phyloP scores from a whole-genome alignment of 305 asterid genomes.

The Solanum hybrid region DNA sequence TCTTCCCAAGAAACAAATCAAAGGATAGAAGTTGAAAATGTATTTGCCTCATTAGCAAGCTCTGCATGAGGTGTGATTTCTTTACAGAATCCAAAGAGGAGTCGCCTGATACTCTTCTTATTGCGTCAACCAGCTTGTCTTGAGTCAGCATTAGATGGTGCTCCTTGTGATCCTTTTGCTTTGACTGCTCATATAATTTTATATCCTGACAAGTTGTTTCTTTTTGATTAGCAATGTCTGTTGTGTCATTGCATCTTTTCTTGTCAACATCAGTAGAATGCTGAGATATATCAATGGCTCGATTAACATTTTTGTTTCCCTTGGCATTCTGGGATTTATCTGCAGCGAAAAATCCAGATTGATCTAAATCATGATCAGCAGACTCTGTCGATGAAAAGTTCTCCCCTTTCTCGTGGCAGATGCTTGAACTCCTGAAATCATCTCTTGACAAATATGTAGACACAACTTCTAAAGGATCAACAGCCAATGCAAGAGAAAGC shows the following conservation, averaged over 20 bases:
- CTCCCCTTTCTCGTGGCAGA: slow-evolving; percentile 10
- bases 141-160: slow-evolving; percentile 44
- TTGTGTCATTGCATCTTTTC: slow-evolving; percentile 26
- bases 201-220: slow-evolving; percentile 17
- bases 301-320: slow-evolving; percentile 21
- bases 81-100: slow-evolving; percentile 45
- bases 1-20: not conserved
- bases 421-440: slow-evolving; percentile 22
- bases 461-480: slow-evolving; percentile 59
- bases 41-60: slow-evolving; percentile 64
- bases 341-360: slow-evolving; percentile 20
- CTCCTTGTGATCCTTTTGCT: slow-evolving; percentile 38
- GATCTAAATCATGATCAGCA: slow-evolving; percentile 12
- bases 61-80: slow-evolving; percentile 62
- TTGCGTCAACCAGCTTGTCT: slow-evolving; percentile 60
- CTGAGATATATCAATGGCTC: slow-evolving; percentile 17
- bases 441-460: slow-evolving; percentile 44
- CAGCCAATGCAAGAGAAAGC: slow-evolving; percentile 26
- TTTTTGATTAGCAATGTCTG: slow-evolving; percentile 16
- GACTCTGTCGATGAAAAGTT: slow-evolving; percentile 15
- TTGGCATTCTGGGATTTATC: slow-evolving; percentile 13
- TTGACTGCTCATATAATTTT: slow-evolving; percentile 12
- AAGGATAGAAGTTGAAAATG: not conserved
- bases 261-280: slow-evolving; percentile 28
- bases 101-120: slow-evolving; percentile 72